Percentiles rank a stretch among this genome's conserved stretches.
Conservation (phyloP, 768 basidiomycete genomes). For the Aureoboletus auriporus region DNA sequence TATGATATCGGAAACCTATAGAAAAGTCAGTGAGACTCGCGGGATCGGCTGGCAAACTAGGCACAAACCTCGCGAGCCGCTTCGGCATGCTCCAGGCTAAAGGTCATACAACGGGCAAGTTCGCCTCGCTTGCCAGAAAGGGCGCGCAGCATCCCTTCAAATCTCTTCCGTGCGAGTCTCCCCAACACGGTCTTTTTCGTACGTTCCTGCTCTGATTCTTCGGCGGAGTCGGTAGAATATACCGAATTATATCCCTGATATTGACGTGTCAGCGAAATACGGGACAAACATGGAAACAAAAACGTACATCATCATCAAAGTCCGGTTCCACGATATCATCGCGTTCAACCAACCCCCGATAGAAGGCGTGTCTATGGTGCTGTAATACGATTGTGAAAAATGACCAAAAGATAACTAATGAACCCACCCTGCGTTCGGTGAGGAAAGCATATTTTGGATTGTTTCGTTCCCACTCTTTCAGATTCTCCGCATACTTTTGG, state of each 20-base stretch:
- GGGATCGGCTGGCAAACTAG: background rate
- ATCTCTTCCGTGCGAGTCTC: conserved; percentile 72
- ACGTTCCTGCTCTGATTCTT: conserved; percentile 88
- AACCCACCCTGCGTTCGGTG: conserved; percentile 46
- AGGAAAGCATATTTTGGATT: conserved; percentile 86
- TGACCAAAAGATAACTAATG: background rate
- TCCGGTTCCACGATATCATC: conserved; percentile 54
- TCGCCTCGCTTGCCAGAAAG: conserved; percentile 85
- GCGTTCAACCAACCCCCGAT: conserved; percentile 63
- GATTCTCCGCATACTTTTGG: conserved; percentile 64
- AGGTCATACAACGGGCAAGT: conserved; percentile 95
- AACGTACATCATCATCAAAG: conserved; percentile 74
- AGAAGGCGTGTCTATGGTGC: conserved; percentile 72
- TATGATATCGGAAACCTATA: conserved; percentile 85
- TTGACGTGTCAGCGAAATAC: conserved; percentile 7
- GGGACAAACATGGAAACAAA: background rate
- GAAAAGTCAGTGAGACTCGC: conserved; percentile 2
- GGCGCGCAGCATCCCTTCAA: conserved; percentile 87
- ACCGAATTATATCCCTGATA: conserved; percentile 79
- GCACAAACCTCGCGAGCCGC: conserved; percentile 80
- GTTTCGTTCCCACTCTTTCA: conserved; percentile 71
- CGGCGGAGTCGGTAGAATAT: conserved; percentile 90
- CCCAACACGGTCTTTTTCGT: conserved; percentile 75
- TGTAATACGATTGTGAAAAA: conserved; percentile 24
- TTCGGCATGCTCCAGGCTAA: conserved; percentile 94